Evolutionary conservation across 192 early-diverging fungal species (phyloP), one percentile per base, ranked within the genome.

Genomic region (Phycomyces blakesleeanus): DNA sequence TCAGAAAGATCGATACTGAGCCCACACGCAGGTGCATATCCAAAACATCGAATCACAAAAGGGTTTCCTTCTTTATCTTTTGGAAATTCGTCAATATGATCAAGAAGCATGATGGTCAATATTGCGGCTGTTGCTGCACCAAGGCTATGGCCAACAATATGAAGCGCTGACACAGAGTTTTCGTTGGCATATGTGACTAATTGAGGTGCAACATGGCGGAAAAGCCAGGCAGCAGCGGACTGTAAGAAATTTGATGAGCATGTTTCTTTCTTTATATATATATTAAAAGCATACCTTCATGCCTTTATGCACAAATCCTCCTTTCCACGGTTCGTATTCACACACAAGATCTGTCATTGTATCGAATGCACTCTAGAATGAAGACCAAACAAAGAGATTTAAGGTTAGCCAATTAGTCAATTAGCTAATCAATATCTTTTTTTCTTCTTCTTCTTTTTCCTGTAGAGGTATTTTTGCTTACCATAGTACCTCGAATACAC

Each of bases 291-390:
- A 37, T 55, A 47, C 67, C 76, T 87, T 85, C 78, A 90, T 87
- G 5, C 90, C 90, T 51, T 81, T 81, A 55, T 92, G 90, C 37
- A 90, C 85, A 14, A 89, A 72, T 0, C 90, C 90, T 49, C 89
- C 90, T 52, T 83, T 81, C 88, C 87, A 90, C 37, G 84, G 87
- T 50, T 83, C 77, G 64, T 92, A 92, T 66, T 88, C 87, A 60
- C 89, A 92, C 0, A 83, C 85, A 18, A 92, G 62, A 66, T 92
- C 90, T 0, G 89, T 88, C 26, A 92, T 60, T 0, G 89, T 85
- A 59, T 92, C 90, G 61, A 86, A 83, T 0, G 81, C 76, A 47
- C 87, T 89, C 81, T 83, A 68, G 16, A 14, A 3, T 47, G 18
- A 3, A 18, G 1, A 3, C 18, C 18, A 14, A 47, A 47, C 11